These are phyloP conservation scores for Scheffersomyces illinoinensis DNA, from an alignment of 1,139 yeast genomes.

Conservation along the genomic window DNA sequence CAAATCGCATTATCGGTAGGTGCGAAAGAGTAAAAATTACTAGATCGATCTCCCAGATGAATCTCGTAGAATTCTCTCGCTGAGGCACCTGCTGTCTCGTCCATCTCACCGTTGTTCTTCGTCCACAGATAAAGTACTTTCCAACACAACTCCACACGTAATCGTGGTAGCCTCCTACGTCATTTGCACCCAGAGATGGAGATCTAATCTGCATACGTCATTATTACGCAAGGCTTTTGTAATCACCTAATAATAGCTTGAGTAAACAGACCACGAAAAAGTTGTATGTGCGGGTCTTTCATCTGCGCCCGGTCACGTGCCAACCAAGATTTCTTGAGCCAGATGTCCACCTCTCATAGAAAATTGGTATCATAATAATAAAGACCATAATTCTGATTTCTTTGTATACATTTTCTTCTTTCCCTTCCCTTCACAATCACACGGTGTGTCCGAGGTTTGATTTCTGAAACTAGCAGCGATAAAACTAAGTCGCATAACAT, in stretches of 20 bases:
- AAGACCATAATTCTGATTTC: not conserved
- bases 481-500: not conserved
- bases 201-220: not conserved
- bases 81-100: too few relatives aligned
- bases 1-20: too few relatives aligned
- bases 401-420: not conserved
- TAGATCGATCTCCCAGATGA: too few relatives aligned
- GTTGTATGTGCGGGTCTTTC: not conserved
- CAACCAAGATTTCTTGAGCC: not conserved
- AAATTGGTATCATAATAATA: not conserved
- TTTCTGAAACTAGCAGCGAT: not conserved
- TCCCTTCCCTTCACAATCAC: not conserved
- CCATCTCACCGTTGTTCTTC: too few relatives aligned
- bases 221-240: not conserved
- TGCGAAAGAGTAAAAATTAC: too few relatives aligned
- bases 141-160: not conserved
- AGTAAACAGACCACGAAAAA: not conserved
- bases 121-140: too few relatives aligned
- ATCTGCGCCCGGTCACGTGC: not conserved
- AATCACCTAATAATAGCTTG: not conserved
- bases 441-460: not conserved
- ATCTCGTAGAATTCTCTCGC: too few relatives aligned
- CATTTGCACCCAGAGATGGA: not conserved
- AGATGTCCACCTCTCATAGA: not conserved
- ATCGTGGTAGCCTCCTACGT: not conserved